Percentiles rank a stretch among this genome's conserved stretches.
Conservation (phyloP, 768 basidiomycete genomes). For the Rhodotorula sphaerocarpa region DNA sequence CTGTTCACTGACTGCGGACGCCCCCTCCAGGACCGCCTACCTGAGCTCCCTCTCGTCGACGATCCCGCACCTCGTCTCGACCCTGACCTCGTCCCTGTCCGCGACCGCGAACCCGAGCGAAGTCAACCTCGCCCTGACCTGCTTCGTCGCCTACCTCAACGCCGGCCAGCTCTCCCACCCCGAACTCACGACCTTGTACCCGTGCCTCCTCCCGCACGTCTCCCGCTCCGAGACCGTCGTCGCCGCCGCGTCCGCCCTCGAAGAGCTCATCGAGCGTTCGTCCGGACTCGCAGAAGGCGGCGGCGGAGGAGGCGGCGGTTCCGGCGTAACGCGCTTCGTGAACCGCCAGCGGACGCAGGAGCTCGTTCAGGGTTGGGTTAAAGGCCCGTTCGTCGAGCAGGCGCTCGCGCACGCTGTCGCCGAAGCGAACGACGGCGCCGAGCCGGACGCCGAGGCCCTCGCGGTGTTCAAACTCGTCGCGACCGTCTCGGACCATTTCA, state of each 20-base stretch:
- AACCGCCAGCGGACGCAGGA: constrained; percentile 7
- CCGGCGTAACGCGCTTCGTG: constrained; percentile 22
- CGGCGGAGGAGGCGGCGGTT: not conserved
- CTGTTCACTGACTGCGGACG: not conserved
- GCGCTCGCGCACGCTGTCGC: not conserved
- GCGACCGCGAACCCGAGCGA: constrained; percentile 8
- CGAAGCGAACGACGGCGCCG: constrained; percentile 17
- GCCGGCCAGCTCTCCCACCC: constrained; percentile 31
- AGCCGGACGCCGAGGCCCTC: constrained; percentile 24
- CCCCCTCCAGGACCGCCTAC: constrained; percentile 30
- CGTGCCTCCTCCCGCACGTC: constrained; percentile 35
- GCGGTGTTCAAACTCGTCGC: constrained; percentile 35
- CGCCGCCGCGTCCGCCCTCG: constrained; percentile 26
- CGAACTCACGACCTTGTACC: constrained; percentile 33
- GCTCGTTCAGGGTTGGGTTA: constrained; percentile 21
- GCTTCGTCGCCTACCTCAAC: constrained; percentile 31
- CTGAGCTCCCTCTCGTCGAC: constrained; percentile 31
- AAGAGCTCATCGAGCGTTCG: constrained; percentile 37
- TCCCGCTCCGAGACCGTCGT: constrained; percentile 17
- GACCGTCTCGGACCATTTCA: constrained; percentile 34
- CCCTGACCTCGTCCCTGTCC: constrained; percentile 20
- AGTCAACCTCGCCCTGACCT: constrained; percentile 30
- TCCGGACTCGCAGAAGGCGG: not conserved
- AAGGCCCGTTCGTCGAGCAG: not conserved
- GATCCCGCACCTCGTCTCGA: constrained; percentile 30